Base-by-base conservation (phyloP, 1,284 basidiomycete species). In the Sphaerobolus stellatus region DNA sequence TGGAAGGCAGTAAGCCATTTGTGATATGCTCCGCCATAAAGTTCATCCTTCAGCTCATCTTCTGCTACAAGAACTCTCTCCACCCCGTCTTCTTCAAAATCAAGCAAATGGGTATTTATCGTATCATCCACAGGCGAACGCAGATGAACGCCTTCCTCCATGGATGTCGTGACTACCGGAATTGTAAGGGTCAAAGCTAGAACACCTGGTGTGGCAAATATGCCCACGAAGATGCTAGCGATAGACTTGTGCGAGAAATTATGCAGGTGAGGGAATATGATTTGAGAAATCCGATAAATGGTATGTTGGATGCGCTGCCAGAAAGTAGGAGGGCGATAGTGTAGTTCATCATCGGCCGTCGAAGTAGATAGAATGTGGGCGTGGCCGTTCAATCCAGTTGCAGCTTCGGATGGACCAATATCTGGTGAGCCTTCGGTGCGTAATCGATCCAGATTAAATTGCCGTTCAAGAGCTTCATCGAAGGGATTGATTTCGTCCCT, bases 131-230 rank as follows among this genome's bases (percentile, higher is more conserved):
- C 66, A 7, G 59, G 66, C 24, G 62, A 45, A 14, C n/a, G 64
- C 71, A 33, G 76, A 64, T n/a, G 62, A 61, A 13, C 68, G 67
- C 20, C 64, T 54, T 28, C 64, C 65, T 14, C 77, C 71, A 62
- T 86, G 83, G 81, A 77, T n/a, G 77, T 84, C 22, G 89, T 81
- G 33, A 94, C 91, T 4, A 98, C 94, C 3, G 95, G 95, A 5
- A 98, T 75, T 0, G 96, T 98, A 16, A 98, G 64, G 0, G 94
- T 98, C 50, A 99, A 76, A 11, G 80, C 75, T 67, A 97, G 74
- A 5, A 98, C 85, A 0, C 94, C 92, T 0, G 96, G 96, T 0
- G 86, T 85, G 6, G 93, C 93, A 53, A 95, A 80, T 14, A 97
- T 62, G 0, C 88, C 84, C 0, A 91, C 86, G 18, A 90, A 71